These are phyloP conservation scores for Crataegus laevigata DNA, from an alignment of 306 rosid genomes.

Conservation along the genomic window DNA sequence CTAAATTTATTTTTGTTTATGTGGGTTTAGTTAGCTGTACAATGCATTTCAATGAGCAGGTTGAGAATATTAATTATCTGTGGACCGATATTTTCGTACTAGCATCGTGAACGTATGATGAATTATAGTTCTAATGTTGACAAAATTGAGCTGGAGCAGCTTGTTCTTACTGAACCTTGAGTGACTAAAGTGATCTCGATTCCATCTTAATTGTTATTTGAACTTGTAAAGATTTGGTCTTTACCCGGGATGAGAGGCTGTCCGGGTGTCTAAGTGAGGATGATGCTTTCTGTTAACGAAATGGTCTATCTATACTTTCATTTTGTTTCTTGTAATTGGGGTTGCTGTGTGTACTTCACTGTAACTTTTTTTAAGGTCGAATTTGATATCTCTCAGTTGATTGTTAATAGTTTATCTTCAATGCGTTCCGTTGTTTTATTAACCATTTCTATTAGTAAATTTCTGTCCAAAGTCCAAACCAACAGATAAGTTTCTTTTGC, in stretches of 20 bases:
- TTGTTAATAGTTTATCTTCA: not conserved
- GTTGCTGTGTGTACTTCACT: not conserved
- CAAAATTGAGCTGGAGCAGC: not conserved
- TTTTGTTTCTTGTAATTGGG: not conserved
- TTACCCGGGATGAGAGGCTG: not conserved
- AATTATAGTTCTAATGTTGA: not conserved
- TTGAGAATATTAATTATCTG: not conserved
- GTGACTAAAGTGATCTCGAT: not conserved
- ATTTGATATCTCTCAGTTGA: not conserved
- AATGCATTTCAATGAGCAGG: not conserved
- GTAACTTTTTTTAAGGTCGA: not conserved
- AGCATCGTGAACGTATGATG: not conserved
- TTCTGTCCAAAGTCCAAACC: conserved; percentile 10
- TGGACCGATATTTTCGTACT: not conserved
- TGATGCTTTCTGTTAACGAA: not conserved
- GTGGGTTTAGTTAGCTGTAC: not conserved
- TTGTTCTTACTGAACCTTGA: not conserved
- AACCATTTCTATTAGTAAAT: not conserved
- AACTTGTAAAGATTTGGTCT: not conserved
- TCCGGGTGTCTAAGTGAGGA: not conserved
- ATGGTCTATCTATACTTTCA: not conserved
- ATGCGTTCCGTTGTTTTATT: not conserved
- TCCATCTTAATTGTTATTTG: not conserved
- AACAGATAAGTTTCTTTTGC: not conserved
- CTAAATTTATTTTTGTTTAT: not conserved